These are phyloP conservation scores for Ophiostoma sp. DNA, from an alignment of 2,329 filamentous ascomycete genomes.

Conservation along the genomic window DNA sequence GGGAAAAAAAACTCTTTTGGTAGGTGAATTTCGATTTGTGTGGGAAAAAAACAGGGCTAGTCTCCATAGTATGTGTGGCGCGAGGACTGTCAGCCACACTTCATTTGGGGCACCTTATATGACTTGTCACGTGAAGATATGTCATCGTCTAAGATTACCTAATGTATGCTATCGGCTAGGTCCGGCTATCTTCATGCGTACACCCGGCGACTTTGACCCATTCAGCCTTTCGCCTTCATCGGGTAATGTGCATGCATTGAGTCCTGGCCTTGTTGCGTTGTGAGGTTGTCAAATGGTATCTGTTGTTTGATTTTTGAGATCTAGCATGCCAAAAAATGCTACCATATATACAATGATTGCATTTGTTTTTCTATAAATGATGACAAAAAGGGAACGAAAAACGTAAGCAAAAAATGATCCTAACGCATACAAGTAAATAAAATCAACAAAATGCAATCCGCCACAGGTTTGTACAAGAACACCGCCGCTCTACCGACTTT, in stretches of 20 bases:
- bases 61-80: conserved; percentile 26
- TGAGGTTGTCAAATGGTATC: conserved; percentile 14
- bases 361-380: conserved; percentile 14
- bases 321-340: not conserved
- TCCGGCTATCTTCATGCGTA: conserved; percentile 18
- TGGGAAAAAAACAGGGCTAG: conserved; percentile 30
- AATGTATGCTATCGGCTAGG: not conserved
- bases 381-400: not conserved
- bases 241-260: not conserved
- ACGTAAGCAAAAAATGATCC: not conserved
- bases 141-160: not conserved
- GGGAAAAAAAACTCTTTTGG: conserved; percentile 30
- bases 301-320: not conserved
- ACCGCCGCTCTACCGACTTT: not conserved
- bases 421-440: not conserved
- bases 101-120: not conserved
- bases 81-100: conserved; percentile 22
- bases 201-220: not conserved
- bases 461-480: conserved; percentile 20
- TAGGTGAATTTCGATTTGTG: conserved; percentile 34
- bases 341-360: conserved; percentile 18
- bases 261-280: not conserved
- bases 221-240: not conserved
- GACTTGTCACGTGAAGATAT: conserved; percentile 9
- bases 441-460: conserved; percentile 16